Conservation (phyloP, 192 early-diverging fungal genomes). For the Dispira simplex region DNA sequence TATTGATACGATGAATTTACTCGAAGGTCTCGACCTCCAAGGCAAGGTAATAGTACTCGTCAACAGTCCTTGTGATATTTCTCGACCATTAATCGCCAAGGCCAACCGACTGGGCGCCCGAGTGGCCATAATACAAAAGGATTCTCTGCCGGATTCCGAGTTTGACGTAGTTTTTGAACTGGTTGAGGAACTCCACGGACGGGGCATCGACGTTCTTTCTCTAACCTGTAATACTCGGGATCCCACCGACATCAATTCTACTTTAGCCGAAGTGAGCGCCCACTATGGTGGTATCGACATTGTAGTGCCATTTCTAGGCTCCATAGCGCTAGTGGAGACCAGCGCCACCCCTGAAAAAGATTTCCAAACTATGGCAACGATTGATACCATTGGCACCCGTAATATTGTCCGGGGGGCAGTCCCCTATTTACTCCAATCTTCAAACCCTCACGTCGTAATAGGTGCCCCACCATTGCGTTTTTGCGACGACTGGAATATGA, state of each 20-base stretch:
- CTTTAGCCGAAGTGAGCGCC: neutral
- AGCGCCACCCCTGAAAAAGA: neutral
- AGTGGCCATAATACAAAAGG: neutral
- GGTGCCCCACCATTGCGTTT: neutral
- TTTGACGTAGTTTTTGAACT: neutral
- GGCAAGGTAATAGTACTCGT: neutral
- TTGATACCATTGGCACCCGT: neutral
- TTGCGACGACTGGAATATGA: slow-evolving; percentile 7
- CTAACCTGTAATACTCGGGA: neutral
- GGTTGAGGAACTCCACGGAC: neutral
- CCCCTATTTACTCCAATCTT: neutral
- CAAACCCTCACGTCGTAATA: neutral
- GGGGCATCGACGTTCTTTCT: neutral
- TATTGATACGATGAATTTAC: neutral
- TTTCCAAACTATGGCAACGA: neutral
- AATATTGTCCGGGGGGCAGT: neutral
- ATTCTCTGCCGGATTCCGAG: neutral
- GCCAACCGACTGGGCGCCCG: neutral
- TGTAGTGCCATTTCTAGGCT: neutral
- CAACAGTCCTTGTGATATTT: neutral
- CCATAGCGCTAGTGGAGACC: neutral
- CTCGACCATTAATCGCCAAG: neutral
- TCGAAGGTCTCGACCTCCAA: neutral
- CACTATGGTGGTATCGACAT: neutral
- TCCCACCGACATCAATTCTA: neutral